Conservation (phyloP, 1,139 yeast species). For the Lodderomyces metapsilosis region DNA sequence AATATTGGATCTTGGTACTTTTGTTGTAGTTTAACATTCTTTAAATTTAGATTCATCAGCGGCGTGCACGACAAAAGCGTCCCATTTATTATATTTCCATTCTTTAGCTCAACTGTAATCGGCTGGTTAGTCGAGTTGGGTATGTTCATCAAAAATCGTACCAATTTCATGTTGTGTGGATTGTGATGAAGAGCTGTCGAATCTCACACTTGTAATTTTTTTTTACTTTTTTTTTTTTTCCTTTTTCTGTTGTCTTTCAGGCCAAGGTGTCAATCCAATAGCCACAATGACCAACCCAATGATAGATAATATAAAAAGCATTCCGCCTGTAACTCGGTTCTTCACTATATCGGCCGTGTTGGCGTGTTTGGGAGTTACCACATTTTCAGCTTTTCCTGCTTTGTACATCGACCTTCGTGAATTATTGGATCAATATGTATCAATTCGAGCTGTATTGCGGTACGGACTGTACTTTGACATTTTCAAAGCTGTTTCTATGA, state of each 20-base stretch:
- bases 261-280: neutral
- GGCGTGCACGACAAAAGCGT: slow-evolving; percentile 79
- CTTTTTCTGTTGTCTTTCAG: neutral
- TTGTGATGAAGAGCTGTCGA: neutral
- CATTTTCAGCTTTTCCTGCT: slow-evolving; percentile 8
- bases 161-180: slow-evolving; percentile 36
- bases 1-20: slow-evolving; percentile 70
- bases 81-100: slow-evolving; percentile 58
- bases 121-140: slow-evolving; percentile 68
- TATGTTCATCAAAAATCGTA: slow-evolving; percentile 80
- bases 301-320: slow-evolving; percentile 31
- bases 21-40: slow-evolving; percentile 75
- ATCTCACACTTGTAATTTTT: neutral
- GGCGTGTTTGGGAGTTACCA: slow-evolving; percentile 26
- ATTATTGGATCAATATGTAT: neutral
- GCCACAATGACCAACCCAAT: slow-evolving; percentile 15
- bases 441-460: neutral
- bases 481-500: slow-evolving; percentile 9
- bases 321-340: slow-evolving; percentile 49
- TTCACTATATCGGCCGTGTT: slow-evolving; percentile 39
- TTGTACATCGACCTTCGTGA: slow-evolving; percentile 9
- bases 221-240: slow-evolving; percentile 5
- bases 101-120: slow-evolving; percentile 88
- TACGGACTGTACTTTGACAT: slow-evolving; percentile 6
- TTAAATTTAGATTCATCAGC: slow-evolving; percentile 85